A percentile compares a stretch with the other conserved stretches of the same genome.
Conservation (phyloP, 2,329 filamentous ascomycete species). For the Fusarium foetens region DNA sequence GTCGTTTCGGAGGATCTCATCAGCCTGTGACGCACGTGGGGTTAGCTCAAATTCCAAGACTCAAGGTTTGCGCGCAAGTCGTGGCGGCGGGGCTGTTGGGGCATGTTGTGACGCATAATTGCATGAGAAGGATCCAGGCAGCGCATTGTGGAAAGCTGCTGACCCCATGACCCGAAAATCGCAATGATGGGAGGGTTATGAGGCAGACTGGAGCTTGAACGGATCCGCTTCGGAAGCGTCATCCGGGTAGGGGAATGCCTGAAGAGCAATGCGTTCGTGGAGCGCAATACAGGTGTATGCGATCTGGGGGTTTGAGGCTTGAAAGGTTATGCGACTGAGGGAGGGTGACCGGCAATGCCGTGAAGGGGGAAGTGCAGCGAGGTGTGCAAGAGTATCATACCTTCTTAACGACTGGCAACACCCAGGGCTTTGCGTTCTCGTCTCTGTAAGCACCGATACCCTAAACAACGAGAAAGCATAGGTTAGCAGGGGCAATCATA, state of each 20-base stretch:
- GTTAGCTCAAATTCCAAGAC: constrained; percentile 37
- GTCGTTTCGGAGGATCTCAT: constrained; percentile 87
- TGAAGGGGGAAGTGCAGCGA: constrained; percentile 10
- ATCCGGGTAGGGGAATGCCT: background rate
- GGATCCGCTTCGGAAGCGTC: constrained; percentile 18
- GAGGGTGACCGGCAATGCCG: background rate
- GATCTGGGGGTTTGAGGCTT: background rate
- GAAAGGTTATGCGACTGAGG: constrained; percentile 13
- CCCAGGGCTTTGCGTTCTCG: constrained; percentile 95
- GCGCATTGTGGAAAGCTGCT: constrained; percentile 19
- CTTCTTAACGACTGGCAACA: constrained; percentile 96
- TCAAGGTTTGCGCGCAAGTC: constrained; percentile 8
- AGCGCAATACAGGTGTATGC: constrained; percentile 14
- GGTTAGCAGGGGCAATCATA: constrained; percentile 15
- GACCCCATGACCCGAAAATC: constrained; percentile 36
- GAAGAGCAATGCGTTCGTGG: constrained; percentile 15
- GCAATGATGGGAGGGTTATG: constrained; percentile 21
- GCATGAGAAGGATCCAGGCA: constrained; percentile 26
- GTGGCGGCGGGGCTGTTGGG: constrained; percentile 27
- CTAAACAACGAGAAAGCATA: constrained; percentile 48
- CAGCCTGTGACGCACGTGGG: constrained; percentile 70
- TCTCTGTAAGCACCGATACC: constrained; percentile 94
- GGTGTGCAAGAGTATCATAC: constrained; percentile 57
- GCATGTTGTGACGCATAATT: constrained; percentile 26
- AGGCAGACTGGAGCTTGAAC: constrained; percentile 10